These are phyloP conservation scores for Meyerozyma guilliermondii DNA, from an alignment of 1,139 yeast genomes.

Conservation along the genomic window DNA sequence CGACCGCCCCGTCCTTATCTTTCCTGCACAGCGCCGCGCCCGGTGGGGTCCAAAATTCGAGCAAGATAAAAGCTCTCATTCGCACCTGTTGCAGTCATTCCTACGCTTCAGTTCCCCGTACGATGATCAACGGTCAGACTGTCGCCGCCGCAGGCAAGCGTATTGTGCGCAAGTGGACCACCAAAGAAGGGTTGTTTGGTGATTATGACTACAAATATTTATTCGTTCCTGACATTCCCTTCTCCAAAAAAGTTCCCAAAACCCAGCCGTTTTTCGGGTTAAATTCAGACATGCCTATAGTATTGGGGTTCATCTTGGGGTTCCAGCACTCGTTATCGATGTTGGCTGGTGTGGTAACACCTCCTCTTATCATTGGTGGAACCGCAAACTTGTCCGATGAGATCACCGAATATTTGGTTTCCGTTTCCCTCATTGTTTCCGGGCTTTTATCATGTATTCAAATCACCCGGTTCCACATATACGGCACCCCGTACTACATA, in stretches of 20 bases:
- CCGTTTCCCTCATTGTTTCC: conserved; percentile 69
- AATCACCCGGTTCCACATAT: conserved; percentile 75
- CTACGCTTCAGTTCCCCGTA: background rate
- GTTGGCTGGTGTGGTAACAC: conserved; percentile 90
- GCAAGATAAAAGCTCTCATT: background rate
- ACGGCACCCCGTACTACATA: conserved; percentile 63
- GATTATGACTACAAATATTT: conserved; percentile 76
- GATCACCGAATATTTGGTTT: conserved; percentile 64
- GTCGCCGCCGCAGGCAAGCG: conserved; percentile 17
- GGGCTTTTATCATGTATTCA: conserved; percentile 73
- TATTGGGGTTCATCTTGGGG: conserved; percentile 72
- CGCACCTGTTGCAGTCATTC: background rate
- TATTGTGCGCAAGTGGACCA: conserved; percentile 45
- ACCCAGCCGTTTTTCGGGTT: conserved; percentile 79
- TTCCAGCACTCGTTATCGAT: conserved; percentile 84
- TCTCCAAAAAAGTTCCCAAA: conserved; percentile 43
- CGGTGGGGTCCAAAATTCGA: background rate
- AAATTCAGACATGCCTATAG: conserved; percentile 70
- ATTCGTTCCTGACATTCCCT: conserved; percentile 75
- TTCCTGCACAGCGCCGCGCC: background rate
- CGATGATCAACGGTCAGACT: conserved; percentile 8
- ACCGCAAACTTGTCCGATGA: conserved; percentile 52
- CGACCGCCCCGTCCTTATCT: background rate
- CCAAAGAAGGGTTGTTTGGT: conserved; percentile 74
- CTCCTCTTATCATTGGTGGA: conserved; percentile 66